Evolutionary conservation across 225 moss, liverwort and hornwort species (phyloP), one percentile per base, ranked within the genome.

Genomic region (Anthoceros angustus): DNA sequence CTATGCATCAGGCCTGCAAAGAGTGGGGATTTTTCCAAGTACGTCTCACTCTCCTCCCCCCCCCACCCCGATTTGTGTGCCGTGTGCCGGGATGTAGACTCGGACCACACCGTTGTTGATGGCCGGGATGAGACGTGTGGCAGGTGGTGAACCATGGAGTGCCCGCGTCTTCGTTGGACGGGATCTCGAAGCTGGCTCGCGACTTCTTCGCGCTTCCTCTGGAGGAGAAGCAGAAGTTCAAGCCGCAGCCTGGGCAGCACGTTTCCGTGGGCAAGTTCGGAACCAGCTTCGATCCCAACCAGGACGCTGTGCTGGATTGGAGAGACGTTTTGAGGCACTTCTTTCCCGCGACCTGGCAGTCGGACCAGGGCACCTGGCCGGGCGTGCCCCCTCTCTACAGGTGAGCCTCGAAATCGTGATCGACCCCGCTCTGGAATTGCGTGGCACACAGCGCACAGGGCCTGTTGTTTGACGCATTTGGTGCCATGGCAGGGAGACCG

Each of bases 111-210:
- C n/a, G n/a, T n/a, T n/a, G n/a, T n/a, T n/a, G n/a, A n/a, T n/a
- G n/a, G 8, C 62, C 25, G 21, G 8, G 62, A 7, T 7, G 25
- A 7, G 62, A 7, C 8, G 9, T 8, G 40, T 3, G 39, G 26
- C 65, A 66, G 65, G 41, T 41, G 40, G 42, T 66, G 41, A 66
- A 66, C 42, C 66, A 66, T 66, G 66, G 66, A 2, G 42, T 66
- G 16, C 66, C 66, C 1, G 41, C 2, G 16, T 5, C 41, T 39
- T 43, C 42, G 41, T 41, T 66, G 66, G 39, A 66, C 39, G 0
- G 66, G 38, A 42, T 66, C 4, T 16, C 21, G 41, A 7, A 40
- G 39, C 23, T 66, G 66, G 66, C 41, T 0, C 16, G 42, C 40
- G 42, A 41, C 38, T 41, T 66, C 15, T 41, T 24, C 41, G 43